Base-by-base conservation (phyloP, 768 basidiomycete genomes). In the Mycena galericulata region DNA sequence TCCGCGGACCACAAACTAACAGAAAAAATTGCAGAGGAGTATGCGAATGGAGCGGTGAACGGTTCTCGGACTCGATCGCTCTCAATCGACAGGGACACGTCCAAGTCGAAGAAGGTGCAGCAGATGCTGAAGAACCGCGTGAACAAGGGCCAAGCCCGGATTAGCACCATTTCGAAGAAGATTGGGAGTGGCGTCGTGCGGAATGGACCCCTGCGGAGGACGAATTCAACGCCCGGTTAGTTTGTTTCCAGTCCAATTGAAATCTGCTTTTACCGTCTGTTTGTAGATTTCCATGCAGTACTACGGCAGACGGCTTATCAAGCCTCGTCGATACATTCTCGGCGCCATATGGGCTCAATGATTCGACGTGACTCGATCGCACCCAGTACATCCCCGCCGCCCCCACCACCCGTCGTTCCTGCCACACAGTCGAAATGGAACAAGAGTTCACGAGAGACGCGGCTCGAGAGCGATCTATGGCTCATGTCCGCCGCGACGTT, bases 401-500 rank as follows among this genome's bases (percentile, higher is more conserved):
- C 86, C 0, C 82, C 88, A 1, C 82, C 84, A 4, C 70, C 74
- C 41, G 74, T 76, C 60, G 79, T 79, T 7, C 74, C 80, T 17
- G 67, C 75, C 30, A 73, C 76, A 64, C 76, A 72, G 62, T 79
- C 79, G 59, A 84, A 82, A 57, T 75, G 76, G 57, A 84, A 82
- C 50, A 80, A 84, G 4, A 84, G 83, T 22, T 83, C 85, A 26
- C 91, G 90, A 69, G 88, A 89, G 61, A 87, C 88, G 43, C 82
- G 89, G 27, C 79, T 98, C 30, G 81, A 98, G 65, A 93, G 92
- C 65, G 90, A 95, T 72, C 80, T 98, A 9, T 99, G 98, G 98
- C 80, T 98, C 7, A 94, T 95, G 87, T 93, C 92, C 9, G 95
- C 97, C 1, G 96, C 98, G 18, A 98, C 95, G 0, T 99, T 98